These are phyloP conservation scores for Cladophialophora exuberans DNA, from an alignment of 2,329 filamentous ascomycete species.

Conservation along the genomic window DNA sequence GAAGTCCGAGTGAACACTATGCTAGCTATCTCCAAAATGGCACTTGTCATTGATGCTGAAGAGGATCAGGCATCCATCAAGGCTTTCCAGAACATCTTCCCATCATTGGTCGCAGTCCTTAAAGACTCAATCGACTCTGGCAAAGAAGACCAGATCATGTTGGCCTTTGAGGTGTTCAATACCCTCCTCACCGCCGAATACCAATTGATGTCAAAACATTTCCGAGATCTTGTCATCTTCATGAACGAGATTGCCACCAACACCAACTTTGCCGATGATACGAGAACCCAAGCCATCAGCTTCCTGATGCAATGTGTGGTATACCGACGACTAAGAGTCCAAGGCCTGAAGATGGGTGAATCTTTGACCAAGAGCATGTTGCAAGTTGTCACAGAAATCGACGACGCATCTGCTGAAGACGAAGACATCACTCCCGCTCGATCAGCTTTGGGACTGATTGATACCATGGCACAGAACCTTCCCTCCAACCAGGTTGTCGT, in stretches of 20 bases:
- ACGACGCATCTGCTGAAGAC: slow-evolving; percentile 63
- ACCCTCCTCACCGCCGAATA: slow-evolving; percentile 89
- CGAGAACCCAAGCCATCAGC: slow-evolving; percentile 83
- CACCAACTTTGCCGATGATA: slow-evolving; percentile 77
- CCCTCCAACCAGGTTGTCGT: slow-evolving; percentile 94
- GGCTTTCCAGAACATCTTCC: slow-evolving; percentile 78
- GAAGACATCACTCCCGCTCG: slow-evolving; percentile 85
- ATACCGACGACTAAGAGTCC: slow-evolving; percentile 94
- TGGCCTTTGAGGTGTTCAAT: slow-evolving; percentile 96
- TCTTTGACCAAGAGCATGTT: slow-evolving; percentile 85
- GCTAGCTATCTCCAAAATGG: slow-evolving; percentile 82
- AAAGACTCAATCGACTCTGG: slow-evolving; percentile 78
- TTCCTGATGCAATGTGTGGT: slow-evolving; percentile 92
- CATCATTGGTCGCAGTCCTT: slow-evolving; percentile 85
- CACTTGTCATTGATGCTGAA: slow-evolving; percentile 84
- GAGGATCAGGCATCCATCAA: slow-evolving; percentile 75
- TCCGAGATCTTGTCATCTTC: slow-evolving; percentile 87
- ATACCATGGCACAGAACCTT: slow-evolving; percentile 83
- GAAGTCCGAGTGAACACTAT: slow-evolving; percentile 96
- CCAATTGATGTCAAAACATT: slow-evolving; percentile 78
- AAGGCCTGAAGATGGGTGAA: slow-evolving; percentile 83
- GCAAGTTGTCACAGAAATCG: slow-evolving; percentile 86
- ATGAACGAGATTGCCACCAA: slow-evolving; percentile 87
- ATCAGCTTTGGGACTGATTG: slow-evolving; percentile 82
- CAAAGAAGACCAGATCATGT: slow-evolving; percentile 86